Evolutionary conservation across 2,329 filamentous ascomycete genomes (phyloP).

Genomic region (Fusarium tjaetaba): DNA sequence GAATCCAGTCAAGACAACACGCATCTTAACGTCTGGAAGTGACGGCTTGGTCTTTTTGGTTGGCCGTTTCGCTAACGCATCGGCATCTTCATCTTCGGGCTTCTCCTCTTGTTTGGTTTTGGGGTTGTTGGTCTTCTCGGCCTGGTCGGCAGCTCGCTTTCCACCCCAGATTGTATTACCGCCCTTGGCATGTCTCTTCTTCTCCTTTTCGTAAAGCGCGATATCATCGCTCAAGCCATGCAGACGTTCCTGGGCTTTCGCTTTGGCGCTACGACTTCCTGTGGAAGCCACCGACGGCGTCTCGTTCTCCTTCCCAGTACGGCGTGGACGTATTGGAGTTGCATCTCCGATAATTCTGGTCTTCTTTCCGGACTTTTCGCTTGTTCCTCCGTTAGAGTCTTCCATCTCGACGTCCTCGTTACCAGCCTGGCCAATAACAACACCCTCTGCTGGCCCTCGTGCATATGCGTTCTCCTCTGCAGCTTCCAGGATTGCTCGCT

Average conservation of each 20-base stretch:
- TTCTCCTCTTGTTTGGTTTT: constrained; percentile 57
- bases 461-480: constrained; percentile 62
- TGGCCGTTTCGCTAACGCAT: constrained; percentile 60
- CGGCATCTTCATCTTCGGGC: constrained; percentile 58
- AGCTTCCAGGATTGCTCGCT: constrained; percentile 60
- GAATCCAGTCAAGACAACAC: constrained; percentile 85
- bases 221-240: constrained; percentile 86
- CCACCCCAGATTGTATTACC: constrained; percentile 66
- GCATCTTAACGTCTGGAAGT: constrained; percentile 72
- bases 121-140: constrained; percentile 63
- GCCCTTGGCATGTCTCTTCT: constrained; percentile 72
- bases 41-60: constrained; percentile 70
- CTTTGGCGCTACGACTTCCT: constrained; percentile 87
- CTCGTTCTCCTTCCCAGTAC: constrained; percentile 81
- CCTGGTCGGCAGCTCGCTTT: constrained; percentile 67
- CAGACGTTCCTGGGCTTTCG: constrained; percentile 79
- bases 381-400: constrained; percentile 55
- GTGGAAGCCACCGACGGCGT: constrained; percentile 76
- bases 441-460: constrained; percentile 58
- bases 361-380: constrained; percentile 45
- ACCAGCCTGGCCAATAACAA: constrained; percentile 54
- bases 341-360: constrained; percentile 39
- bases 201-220: constrained; percentile 91
- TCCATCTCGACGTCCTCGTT: constrained; percentile 53
- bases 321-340: constrained; percentile 55